Conservation (phyloP, 768 basidiomycete species). For the Porpolomopsis calyptriformis region DNA sequence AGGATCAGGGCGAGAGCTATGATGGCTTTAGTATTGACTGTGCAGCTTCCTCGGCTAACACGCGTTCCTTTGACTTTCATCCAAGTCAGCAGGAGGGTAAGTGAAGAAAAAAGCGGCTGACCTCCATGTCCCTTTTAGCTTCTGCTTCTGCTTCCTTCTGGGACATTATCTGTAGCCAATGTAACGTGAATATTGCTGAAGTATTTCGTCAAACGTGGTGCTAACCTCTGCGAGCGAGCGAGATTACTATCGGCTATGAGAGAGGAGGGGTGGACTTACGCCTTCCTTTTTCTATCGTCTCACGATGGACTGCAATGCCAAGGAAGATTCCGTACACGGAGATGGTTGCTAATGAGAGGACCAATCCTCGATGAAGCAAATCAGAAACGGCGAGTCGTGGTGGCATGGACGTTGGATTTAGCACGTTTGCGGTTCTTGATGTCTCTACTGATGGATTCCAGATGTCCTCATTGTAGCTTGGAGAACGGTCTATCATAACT, state of each 20-base stretch:
- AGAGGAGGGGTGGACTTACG: constrained; percentile 28
- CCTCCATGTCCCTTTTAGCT: not conserved
- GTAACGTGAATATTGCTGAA: not conserved
- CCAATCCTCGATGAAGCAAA: constrained; percentile 43
- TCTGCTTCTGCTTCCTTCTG: not conserved
- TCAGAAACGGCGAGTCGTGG: constrained; percentile 20
- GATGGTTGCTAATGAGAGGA: constrained; percentile 41
- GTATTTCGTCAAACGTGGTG: not conserved
- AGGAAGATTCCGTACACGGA: constrained; percentile 43
- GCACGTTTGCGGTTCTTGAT: too few relatives aligned
- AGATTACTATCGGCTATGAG: constrained; percentile 5
- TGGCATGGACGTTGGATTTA: too few relatives aligned
- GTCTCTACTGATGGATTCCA: too few relatives aligned
- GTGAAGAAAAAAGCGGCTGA: not conserved
- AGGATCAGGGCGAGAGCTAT: too few relatives aligned
- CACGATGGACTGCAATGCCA: constrained; percentile 41
- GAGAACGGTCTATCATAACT: too few relatives aligned
- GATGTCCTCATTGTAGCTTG: too few relatives aligned
- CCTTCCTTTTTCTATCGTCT: constrained; percentile 44
- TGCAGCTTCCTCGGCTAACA: not conserved
- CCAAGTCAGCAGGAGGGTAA: not conserved
- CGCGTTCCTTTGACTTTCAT: not conserved
- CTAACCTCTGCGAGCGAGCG: not conserved
- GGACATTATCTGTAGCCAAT: not conserved
- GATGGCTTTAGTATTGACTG: too few relatives aligned